Conservation (phyloP, 2,329 filamentous ascomycete species). For the Monilinia fructicola region DNA sequence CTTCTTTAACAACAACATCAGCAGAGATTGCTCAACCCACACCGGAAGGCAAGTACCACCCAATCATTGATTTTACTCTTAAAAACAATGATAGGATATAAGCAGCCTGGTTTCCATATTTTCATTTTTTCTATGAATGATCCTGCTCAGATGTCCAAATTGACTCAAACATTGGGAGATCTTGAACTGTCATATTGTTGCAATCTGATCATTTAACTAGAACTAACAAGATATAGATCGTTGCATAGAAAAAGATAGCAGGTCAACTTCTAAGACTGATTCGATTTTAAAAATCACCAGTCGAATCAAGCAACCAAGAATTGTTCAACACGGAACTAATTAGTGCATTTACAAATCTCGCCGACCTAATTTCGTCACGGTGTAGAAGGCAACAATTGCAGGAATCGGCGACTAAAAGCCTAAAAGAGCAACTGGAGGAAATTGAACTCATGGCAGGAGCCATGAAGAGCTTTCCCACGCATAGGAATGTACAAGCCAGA, state of each 20-base stretch:
- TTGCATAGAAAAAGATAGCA: background rate
- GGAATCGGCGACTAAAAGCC: background rate
- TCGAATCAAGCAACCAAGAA: background rate
- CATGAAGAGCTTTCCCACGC: background rate
- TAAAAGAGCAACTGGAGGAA: slow-evolving; percentile 6
- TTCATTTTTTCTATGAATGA: no score
- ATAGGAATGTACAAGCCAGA: background rate
- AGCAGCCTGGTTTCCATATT: no score
- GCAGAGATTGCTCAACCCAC: background rate
- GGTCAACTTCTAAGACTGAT: background rate
- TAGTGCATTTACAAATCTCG: background rate
- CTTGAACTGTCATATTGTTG: background rate
- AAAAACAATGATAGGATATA: background rate
- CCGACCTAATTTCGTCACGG: background rate
- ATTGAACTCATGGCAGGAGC: background rate
- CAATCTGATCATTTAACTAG: background rate
- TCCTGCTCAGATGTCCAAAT: no score
- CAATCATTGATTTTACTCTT: background rate
- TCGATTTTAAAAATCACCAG: background rate
- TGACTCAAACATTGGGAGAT: no score
- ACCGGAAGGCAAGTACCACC: slow-evolving; percentile 4
- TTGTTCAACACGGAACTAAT: background rate
- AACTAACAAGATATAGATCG: slow-evolving; percentile 8
- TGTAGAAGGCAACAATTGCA: background rate
- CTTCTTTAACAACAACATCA: background rate